Conservation (phyloP, 2,329 filamentous ascomycete species). For the Hymenoscyphus repandus region DNA sequence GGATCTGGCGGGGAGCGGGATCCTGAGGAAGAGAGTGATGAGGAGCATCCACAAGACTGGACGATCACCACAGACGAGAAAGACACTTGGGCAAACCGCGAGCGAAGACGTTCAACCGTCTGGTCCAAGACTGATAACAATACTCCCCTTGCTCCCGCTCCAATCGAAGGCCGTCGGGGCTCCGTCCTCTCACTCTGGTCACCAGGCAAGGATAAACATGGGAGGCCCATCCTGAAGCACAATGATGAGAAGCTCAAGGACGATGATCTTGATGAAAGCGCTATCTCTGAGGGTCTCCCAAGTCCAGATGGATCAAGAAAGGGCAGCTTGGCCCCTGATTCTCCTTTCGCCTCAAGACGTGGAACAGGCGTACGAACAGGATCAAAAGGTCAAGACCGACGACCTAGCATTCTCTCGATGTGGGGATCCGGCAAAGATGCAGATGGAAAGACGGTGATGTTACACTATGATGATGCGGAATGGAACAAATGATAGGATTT, state of each 20-base stretch:
- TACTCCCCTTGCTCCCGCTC: neutral
- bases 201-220: constrained; percentile 4
- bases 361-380: neutral
- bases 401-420: constrained; percentile 6
- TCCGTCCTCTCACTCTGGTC: constrained; percentile 5
- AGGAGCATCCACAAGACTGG: constrained; percentile 9
- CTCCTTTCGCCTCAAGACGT: neutral
- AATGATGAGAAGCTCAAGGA: constrained; percentile 1
- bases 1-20: too few species aligned
- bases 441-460: constrained; percentile 3
- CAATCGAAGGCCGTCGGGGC: constrained; percentile 1
- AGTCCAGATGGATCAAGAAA: neutral
- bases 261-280: neutral
- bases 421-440: constrained; percentile 4
- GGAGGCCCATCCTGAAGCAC: constrained; percentile 3
- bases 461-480: constrained; percentile 6
- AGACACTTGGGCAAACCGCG: constrained; percentile 7
- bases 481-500: neutral
- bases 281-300: neutral
- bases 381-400: constrained; percentile 2
- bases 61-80: constrained; percentile 2
- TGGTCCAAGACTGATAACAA: constrained; percentile 6
- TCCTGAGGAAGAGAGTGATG: neutral
- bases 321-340: neutral
- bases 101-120: constrained; percentile 2